Base-by-base conservation (phyloP, 768 basidiomycete genomes). In the Leucocoprinus sp. region DNA sequence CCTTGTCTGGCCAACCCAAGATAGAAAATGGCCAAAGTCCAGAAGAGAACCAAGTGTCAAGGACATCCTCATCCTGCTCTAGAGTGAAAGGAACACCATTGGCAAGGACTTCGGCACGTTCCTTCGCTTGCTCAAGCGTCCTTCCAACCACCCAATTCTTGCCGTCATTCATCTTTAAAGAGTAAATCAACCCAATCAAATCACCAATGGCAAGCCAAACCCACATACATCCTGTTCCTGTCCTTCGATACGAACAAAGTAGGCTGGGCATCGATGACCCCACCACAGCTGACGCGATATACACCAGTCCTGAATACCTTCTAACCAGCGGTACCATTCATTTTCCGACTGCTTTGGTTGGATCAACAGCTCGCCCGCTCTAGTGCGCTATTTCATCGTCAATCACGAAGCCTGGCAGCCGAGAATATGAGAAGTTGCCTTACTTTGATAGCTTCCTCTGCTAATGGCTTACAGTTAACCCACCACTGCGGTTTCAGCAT, bases 21-120 rank as follows among this genome's bases (percentile, higher is more conserved):
- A 91, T 97, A 1, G 93, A 93, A 68, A 88, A 96, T 1, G 95
- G 96, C 96, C 96, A 98, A 5, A 98, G 66, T 31, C 80, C 96
- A 37, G 93, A 96, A 0, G 93, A 97, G 67, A 98, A 99, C 95
- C 96, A 99, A 0, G 95, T 98, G 66, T 99, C 96, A 11, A 99
- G 75, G 1, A 99, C 95, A 60, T 99, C 96, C 49, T 90, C 89
- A 55, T 98, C 96, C 60, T 98, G 96, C 57, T 84, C 80, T 8
- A 99, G 69, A 0, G 70, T 76, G 61, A 89, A 98, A 44, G 67
- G 67, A 39, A 65, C 69, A 23, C 82, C 84, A 18, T 66, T 71
- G 2, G 89, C 88, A 37, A 93, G 61, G 28, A 67, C 68, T 52
- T 77, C 76, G 5, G 88, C 91, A 9, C 83, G 80, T 51, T 78